Evolutionary conservation across 768 basidiomycete species (phyloP).

Genomic region (Rossbeevera mucosa): DNA sequence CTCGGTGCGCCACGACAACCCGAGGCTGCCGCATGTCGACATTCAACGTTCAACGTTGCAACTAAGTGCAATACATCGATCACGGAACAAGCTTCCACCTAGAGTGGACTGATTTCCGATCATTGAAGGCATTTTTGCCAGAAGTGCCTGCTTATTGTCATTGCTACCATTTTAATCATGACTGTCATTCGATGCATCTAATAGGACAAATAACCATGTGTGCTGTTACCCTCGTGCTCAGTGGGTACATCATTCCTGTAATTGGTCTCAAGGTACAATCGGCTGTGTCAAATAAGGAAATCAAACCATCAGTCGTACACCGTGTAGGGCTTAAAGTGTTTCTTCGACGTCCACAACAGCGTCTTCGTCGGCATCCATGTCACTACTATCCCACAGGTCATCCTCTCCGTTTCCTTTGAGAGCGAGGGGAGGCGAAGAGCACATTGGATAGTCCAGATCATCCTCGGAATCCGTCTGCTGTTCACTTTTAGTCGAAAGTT

Average conservation of each 20-base stretch:
- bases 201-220: not conserved
- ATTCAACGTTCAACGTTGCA: not conserved
- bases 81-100: not conserved
- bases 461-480: slow-evolving; percentile 16
- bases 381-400: slow-evolving; percentile 18
- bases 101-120: not conserved
- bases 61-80: not conserved
- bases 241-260: not conserved
- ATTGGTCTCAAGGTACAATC: slow-evolving; percentile 22
- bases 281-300: slow-evolving; percentile 7
- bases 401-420: slow-evolving; percentile 14
- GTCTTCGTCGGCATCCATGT: slow-evolving; percentile 19
- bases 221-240: not conserved
- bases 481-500: slow-evolving; percentile 6
- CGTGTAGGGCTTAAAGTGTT: slow-evolving; percentile 3
- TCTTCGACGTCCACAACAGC: slow-evolving; percentile 13
- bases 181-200: not conserved
- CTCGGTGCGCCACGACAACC: not conserved
- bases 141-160: not conserved
- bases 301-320: slow-evolving; percentile 22
- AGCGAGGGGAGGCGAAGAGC: slow-evolving; percentile 15
- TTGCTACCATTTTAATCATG: not conserved
- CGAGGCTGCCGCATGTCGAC: not conserved
- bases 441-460: slow-evolving; percentile 14
- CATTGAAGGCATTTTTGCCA: not conserved